Conservation (phyloP, 228 moss, liverwort and hornwort species). For the Sphagnum fallax region DNA sequence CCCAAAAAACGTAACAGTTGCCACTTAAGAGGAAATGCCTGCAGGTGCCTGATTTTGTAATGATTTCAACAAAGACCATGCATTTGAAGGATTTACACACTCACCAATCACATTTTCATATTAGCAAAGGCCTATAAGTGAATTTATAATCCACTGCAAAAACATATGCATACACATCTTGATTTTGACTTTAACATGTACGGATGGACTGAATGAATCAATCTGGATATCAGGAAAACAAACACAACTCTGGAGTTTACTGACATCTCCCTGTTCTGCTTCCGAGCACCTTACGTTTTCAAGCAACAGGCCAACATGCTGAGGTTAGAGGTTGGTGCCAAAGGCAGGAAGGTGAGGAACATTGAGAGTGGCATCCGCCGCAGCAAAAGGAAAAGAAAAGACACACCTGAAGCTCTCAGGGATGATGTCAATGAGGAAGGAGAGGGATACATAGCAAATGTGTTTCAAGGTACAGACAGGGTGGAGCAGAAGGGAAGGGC, state of each 20-base stretch:
- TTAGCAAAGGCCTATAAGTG: no score
- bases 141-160: no score
- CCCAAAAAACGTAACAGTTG: no score
- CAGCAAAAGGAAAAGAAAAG: constrained; percentile 29
- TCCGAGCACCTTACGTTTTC: constrained; percentile 42
- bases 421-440: constrained; percentile 23
- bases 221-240: constrained; percentile 25
- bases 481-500: no score
- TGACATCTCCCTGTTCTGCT: constrained; percentile 44
- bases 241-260: constrained; percentile 29
- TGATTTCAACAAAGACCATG: background rate
- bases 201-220: background rate
- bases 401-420: constrained; percentile 6
- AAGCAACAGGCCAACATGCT: constrained; percentile 32
- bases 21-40: background rate
- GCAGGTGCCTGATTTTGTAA: background rate
- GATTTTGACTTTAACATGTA: background rate
- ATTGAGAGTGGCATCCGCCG: constrained; percentile 24
- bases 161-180: background rate
- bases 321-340: constrained; percentile 35
- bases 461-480: no score
- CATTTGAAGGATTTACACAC: no score
- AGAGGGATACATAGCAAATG: constrained; percentile 12
- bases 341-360: constrained; percentile 26
- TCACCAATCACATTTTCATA: no score